Evolutionary conservation across 2,329 filamentous ascomycete genomes (phyloP).

Genomic region (Fusarium lateritium): DNA sequence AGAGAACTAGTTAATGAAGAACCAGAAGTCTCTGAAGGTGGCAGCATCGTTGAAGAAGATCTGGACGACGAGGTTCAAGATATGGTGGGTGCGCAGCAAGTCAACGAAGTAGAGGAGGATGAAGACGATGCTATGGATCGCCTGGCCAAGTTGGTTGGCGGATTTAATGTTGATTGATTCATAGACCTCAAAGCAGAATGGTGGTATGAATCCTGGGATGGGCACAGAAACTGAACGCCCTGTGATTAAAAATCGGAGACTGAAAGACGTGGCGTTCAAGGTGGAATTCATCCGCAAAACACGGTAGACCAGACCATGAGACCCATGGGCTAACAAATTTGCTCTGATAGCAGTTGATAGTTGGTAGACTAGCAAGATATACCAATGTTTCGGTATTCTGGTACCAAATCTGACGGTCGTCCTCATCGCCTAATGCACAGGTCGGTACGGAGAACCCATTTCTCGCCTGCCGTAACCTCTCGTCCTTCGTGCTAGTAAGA

Average conservation of each 20-base stretch:
- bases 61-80: not conserved
- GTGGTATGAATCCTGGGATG: not conserved
- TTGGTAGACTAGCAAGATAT: not conserved
- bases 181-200: conserved; percentile 1
- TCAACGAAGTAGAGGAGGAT: conserved; percentile 1
- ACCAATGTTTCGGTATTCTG: conserved; percentile 7
- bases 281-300: not conserved
- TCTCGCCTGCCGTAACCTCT: conserved; percentile 85
- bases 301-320: not conserved
- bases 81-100: not conserved
- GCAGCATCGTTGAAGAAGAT: not conserved
- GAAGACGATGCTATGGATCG: conserved; percentile 42
- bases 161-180: conserved; percentile 7
- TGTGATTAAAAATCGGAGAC: conserved; percentile 8
- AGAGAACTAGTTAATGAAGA: conserved; percentile 1
- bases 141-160: conserved; percentile 31
- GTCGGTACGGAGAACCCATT: conserved; percentile 92
- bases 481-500: conserved; percentile 79
- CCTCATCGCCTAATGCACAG: conserved; percentile 73
- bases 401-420: conserved; percentile 11
- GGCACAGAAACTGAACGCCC: not conserved
- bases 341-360: not conserved
- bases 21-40: not conserved
- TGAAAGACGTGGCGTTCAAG: conserved; percentile 1
- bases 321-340: not conserved